These are phyloP conservation scores for Aphanomyces cochlioides DNA, from an alignment of 352 stramenopile species.

Conservation along the genomic window DNA sequence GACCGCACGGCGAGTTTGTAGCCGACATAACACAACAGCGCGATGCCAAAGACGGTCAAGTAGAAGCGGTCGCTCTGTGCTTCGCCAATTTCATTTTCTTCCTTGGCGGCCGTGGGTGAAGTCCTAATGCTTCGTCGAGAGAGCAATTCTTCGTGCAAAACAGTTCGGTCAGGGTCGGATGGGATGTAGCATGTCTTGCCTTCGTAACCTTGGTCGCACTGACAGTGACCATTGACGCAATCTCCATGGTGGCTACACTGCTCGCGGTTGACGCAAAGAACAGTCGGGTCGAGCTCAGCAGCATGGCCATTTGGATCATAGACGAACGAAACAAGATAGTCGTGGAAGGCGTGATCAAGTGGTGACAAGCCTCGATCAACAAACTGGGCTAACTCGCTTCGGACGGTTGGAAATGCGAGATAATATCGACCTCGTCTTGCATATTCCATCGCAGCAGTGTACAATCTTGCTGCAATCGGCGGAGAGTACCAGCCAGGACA, in stretches of 20 bases:
- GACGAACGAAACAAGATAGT: slow-evolving; percentile 68
- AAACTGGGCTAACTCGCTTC: slow-evolving; percentile 58
- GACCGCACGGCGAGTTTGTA: slow-evolving; percentile 11
- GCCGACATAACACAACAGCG: slow-evolving; percentile 11
- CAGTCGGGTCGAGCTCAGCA: slow-evolving; percentile 11
- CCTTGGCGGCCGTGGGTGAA: neutral
- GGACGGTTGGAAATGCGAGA: slow-evolving; percentile 60
- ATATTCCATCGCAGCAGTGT: slow-evolving; percentile 55
- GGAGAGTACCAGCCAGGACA: slow-evolving; percentile 73
- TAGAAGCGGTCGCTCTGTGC: neutral
- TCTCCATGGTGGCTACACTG: slow-evolving; percentile 78
- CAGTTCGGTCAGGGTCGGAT: slow-evolving; percentile 42
- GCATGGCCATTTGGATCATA: neutral
- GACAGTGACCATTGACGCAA: slow-evolving; percentile 75
- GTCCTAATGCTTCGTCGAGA: neutral
- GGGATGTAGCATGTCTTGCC: slow-evolving; percentile 79
- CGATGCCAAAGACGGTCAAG: slow-evolving; percentile 9
- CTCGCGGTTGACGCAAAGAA: slow-evolving; percentile 71
- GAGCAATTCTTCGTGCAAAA: neutral
- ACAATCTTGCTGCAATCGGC: slow-evolving; percentile 53
- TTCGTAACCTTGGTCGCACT: slow-evolving; percentile 69
- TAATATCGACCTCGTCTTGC: slow-evolving; percentile 62
- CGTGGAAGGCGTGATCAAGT: slow-evolving; percentile 61
- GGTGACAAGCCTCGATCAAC: slow-evolving; percentile 54
- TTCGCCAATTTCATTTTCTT: neutral